Evolutionary conservation across 1,284 basidiomycete genomes (phyloP), one percentile per base, ranked within the genome.

Genomic region (Cryptococcus jaspeensis): DNA sequence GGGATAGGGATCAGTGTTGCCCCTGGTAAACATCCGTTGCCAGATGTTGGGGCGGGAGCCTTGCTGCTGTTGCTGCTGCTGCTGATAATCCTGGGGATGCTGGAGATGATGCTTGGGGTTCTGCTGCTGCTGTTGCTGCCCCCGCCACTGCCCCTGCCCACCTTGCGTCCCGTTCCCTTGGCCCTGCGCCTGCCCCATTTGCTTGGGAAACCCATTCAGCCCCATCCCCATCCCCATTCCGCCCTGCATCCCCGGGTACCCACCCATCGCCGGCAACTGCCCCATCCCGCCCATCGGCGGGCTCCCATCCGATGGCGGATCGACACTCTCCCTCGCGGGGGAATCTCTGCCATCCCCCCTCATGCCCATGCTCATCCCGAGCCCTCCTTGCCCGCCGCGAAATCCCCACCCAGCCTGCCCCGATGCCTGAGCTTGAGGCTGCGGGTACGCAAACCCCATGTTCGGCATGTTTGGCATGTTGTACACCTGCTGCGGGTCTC

Each of bases 251-350:
- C 50, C 13, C 25, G 15, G 16, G 38, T 38, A 35, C 28, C 52
- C 52, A 40, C 43, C 25, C 23, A 46, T 22, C n/a, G 47, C 18
- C 18, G 38, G 32, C 9, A 39, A 32, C 42, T 4, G 28, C 28
- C 28, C 28, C 28, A 32, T 37, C 9, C 15, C 22, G 22, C 44
- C 22, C 48, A 52, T 16, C 38, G 18, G 16, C 38, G 39, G 45
- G 35, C 45, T 40, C 2, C 40, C 42, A 13, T 55, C 58, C 8
- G 59, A 58, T 15, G 56, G 58, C 8, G 55, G 58, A 40, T 60
- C 51, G 5, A 55, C 37, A 50, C 59, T 60, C 47, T 63, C 56
- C 32, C 53, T 41, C 8, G 50, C 53, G 7, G 59, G 56, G 2
- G 42, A 52, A 32, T 23, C 22, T 18, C 52, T 38, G 11, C 45